These are phyloP conservation scores for Hemisphaericaspora xylanilytica DNA, from an alignment of 1,139 yeast genomes.

Conservation along the genomic window DNA sequence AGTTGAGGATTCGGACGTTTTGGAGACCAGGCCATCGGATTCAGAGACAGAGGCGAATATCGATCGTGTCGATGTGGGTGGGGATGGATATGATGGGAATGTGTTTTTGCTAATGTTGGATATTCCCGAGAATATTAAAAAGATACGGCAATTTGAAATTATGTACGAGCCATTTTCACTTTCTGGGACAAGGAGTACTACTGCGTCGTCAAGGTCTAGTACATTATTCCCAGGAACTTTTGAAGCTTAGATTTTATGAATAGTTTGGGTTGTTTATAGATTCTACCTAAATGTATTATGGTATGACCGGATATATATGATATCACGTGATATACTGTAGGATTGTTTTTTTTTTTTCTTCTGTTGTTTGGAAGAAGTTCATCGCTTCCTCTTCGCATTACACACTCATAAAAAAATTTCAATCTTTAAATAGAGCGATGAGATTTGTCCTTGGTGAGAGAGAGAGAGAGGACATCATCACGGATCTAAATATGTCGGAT, in stretches of 20 bases:
- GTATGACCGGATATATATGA: not conserved
- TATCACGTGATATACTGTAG: too few relatives aligned
- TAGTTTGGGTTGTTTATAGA: too few relatives aligned
- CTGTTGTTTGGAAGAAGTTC: too few relatives aligned
- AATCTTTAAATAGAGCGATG: constrained; percentile 3
- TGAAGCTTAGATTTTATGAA: too few relatives aligned
- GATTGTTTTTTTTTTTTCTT: too few relatives aligned
- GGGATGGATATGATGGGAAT: constrained; percentile 44
- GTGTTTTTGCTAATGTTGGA: constrained; percentile 33
- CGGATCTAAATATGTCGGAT: constrained; percentile 25
- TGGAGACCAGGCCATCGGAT: too few relatives aligned
- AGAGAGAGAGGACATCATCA: not conserved
- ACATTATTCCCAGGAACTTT: constrained; percentile 10
- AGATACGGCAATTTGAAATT: constrained; percentile 20
- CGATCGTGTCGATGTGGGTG: constrained; percentile 19
- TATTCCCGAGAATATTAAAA: constrained; percentile 21
- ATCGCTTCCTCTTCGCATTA: too few relatives aligned
- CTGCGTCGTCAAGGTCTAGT: not conserved
- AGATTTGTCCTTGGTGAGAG: not conserved
- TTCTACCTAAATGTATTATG: too few relatives aligned
- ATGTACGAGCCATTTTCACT: constrained; percentile 9
- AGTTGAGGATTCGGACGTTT: constrained; percentile 30
- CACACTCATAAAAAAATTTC: too few relatives aligned
- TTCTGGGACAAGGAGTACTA: not conserved
- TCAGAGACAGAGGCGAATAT: too few relatives aligned